phyloP scores from a whole-genome alignment of 2,329 filamentous ascomycete species.

The Cytospora paraplurivora region DNA sequence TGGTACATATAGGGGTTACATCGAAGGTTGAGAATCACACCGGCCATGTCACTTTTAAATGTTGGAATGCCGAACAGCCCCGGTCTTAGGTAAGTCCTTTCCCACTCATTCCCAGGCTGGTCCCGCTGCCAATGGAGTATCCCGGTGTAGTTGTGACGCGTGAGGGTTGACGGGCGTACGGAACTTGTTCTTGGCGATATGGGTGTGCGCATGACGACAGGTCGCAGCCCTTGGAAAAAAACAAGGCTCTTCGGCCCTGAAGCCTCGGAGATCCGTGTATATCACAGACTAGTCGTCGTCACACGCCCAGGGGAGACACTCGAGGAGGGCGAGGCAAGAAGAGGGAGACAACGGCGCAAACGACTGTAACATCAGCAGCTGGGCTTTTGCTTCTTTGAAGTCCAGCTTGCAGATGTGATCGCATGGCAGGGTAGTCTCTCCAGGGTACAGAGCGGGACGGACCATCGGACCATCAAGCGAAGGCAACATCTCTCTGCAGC shows the following conservation, averaged over 20 bases:
- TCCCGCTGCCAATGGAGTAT: neutral
- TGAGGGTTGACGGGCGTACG: slow-evolving; percentile 2
- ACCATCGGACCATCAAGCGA: neutral
- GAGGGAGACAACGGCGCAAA: neutral
- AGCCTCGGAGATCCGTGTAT: neutral
- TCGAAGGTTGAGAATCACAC: neutral
- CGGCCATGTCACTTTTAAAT: neutral
- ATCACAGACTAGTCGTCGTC: neutral
- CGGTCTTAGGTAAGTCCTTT: neutral
- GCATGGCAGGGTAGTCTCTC: slow-evolving; percentile 14
- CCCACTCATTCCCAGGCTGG: neutral
- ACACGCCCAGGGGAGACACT: neutral
- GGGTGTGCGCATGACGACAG: slow-evolving; percentile 8
- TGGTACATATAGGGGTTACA: neutral
- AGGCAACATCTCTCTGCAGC: neutral
- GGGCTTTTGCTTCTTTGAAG: neutral
- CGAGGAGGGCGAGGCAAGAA: neutral
- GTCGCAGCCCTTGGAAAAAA: neutral
- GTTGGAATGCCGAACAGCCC: too few relatives aligned
- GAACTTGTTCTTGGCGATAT: neutral
- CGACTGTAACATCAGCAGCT: neutral
- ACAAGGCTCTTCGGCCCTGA: slow-evolving; percentile 20
- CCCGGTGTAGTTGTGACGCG: neutral
- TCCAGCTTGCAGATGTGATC: slow-evolving; percentile 10
- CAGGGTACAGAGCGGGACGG: slow-evolving; percentile 8